Evolutionary conservation across 2,329 filamentous ascomycete genomes (phyloP).

Genomic region (Colletotrichum somersetense): DNA sequence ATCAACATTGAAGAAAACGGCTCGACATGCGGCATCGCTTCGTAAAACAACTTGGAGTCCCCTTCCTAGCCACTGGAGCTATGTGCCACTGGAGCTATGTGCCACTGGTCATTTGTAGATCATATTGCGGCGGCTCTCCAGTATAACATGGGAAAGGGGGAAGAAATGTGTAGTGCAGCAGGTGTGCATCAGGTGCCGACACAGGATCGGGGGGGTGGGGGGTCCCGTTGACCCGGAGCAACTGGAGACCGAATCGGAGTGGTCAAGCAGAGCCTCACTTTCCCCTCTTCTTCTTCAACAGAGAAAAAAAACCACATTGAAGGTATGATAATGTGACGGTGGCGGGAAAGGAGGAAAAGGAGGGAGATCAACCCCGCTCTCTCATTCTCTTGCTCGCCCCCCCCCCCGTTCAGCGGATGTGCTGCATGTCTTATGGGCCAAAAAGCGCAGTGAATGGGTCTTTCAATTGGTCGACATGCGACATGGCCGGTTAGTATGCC

Average conservation of each 20-base stretch:
- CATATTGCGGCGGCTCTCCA: neutral
- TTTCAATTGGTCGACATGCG: conserved; percentile 8
- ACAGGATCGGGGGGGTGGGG: neutral
- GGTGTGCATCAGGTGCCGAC: neutral
- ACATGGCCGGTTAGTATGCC: neutral
- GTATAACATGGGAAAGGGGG: neutral
- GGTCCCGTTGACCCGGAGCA: neutral
- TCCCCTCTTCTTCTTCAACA: neutral
- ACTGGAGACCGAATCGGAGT: neutral
- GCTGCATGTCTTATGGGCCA: conserved; percentile 1
- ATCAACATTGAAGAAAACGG: neutral
- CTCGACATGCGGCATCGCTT: neutral
- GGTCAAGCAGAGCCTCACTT: conserved; percentile 13
- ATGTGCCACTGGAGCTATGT: neutral
- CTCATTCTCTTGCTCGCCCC: neutral
- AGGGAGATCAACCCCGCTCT: conserved; percentile 21
- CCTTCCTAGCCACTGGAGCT: neutral
- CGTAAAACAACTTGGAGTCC: neutral
- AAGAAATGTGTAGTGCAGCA: neutral
- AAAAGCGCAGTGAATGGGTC: neutral
- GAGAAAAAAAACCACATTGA: neutral
- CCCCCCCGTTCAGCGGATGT: neutral
- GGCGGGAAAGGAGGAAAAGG: neutral
- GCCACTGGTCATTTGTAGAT: neutral
- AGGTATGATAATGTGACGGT: neutral